Evolutionary conservation across 805 yeast genomes (phyloP).

Genomic region (Tetrapisispora pingtungensis): DNA sequence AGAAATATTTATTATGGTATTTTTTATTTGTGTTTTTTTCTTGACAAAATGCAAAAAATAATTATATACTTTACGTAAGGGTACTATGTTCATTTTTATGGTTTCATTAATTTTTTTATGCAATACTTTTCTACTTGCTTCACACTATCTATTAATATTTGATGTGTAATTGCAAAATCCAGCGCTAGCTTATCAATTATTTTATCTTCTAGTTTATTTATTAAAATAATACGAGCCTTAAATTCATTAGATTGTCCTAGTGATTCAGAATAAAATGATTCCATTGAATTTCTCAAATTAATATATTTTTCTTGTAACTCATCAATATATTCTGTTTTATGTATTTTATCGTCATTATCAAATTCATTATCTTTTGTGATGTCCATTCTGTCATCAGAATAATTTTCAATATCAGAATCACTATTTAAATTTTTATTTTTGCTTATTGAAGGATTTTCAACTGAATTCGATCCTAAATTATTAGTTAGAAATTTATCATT

Average conservation of each 20-base stretch:
- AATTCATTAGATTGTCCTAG: not conserved
- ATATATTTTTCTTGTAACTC: constrained; percentile 20
- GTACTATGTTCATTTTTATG: not conserved
- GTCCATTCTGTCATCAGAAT: not conserved
- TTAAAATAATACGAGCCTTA: not conserved
- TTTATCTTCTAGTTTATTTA: constrained; percentile 8
- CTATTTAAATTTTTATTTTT: not conserved
- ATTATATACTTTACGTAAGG: too few relatives aligned
- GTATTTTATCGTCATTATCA: not conserved
- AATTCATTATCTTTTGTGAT: not conserved
- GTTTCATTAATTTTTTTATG: not conserved
- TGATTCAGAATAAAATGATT: constrained; percentile 1
- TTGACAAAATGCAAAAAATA: not conserved
- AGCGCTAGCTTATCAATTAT: constrained; percentile 8
- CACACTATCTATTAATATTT: constrained; percentile 9
- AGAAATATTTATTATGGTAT: too few relatives aligned
- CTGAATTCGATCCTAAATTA: not conserved
- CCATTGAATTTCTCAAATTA: constrained; percentile 8
- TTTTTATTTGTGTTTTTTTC: too few relatives aligned
- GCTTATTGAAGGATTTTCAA: not conserved
- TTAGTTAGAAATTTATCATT: constrained; percentile 3
- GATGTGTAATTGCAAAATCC: constrained; percentile 11
- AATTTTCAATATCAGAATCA: not conserved
- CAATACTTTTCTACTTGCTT: constrained; percentile 8
- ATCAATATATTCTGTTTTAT: constrained; percentile 11